These are phyloP conservation scores for Rhododendron mucronatum DNA, from an alignment of 148 eudicot genomes.

Conservation along the genomic window DNA sequence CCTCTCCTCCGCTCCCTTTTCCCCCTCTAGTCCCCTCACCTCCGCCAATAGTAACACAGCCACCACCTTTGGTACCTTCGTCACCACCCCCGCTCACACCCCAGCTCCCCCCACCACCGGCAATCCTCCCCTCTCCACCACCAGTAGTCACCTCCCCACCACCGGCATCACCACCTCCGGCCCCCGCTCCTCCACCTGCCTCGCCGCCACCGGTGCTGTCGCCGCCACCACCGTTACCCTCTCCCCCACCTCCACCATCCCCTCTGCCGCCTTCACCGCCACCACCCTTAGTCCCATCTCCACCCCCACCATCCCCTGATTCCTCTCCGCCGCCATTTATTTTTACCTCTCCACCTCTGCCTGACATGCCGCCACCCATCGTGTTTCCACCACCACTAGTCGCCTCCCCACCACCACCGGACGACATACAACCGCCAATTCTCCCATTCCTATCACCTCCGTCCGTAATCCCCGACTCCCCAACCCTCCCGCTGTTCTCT, in stretches of 20 bases:
- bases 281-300: slow-evolving; percentile 8
- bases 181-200: slow-evolving; percentile 12
- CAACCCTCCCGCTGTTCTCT: slow-evolving; percentile 5
- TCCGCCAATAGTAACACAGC: slow-evolving; percentile 5
- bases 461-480: not conserved
- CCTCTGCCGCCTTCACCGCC: slow-evolving; percentile 15
- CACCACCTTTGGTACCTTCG: slow-evolving; percentile 14
- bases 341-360: slow-evolving; percentile 12
- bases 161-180: slow-evolving; percentile 10
- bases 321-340: not conserved
- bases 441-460: slow-evolving; percentile 23
- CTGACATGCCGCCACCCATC: slow-evolving; percentile 1
- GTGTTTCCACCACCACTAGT: slow-evolving; percentile 11
- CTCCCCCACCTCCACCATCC: slow-evolving; percentile 12
- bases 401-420: slow-evolving; percentile 5
- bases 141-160: slow-evolving; percentile 1
- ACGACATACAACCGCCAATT: slow-evolving; percentile 1
- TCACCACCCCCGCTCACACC: not conserved
- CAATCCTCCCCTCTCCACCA: slow-evolving; percentile 15
- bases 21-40: slow-evolving; percentile 2
- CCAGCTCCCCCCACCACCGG: slow-evolving; percentile 21
- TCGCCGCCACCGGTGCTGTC: not conserved
- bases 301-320: slow-evolving; percentile 8
- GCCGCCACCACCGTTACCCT: not conserved
- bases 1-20: not conserved